Evolutionary conservation across 1,139 yeast species (phyloP).

Genomic region (Blastobotrys illinoisensis): DNA sequence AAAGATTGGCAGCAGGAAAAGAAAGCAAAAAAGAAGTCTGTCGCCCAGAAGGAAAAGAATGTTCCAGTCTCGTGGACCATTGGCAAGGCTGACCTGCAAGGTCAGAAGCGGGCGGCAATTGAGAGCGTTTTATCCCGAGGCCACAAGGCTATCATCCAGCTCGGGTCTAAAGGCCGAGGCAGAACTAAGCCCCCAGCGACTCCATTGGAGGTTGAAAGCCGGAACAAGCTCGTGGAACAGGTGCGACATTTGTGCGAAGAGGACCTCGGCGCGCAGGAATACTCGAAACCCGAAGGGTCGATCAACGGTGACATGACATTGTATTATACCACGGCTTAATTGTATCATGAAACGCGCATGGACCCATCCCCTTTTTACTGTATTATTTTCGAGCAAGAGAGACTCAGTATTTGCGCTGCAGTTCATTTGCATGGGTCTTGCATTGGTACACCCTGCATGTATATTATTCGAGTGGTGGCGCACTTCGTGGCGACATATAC

Average conservation of each 20-base stretch:
- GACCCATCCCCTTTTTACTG: too few species aligned
- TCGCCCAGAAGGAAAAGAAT: conserved; percentile 24
- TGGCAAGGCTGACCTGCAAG: conserved; percentile 30
- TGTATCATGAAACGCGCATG: too few species aligned
- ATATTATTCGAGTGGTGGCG: too few species aligned
- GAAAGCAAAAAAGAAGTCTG: conserved; percentile 17
- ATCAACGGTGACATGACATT: conserved; percentile 21
- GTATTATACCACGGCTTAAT: conserved; percentile 15
- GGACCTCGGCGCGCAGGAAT: conserved; percentile 23
- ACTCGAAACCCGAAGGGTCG: conserved; percentile 23
- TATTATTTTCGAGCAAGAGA: too few species aligned
- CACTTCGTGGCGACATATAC: background rate
- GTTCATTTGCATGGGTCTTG: conserved; percentile 3
- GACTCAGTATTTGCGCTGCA: too few species aligned
- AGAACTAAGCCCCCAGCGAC: conserved; percentile 28
- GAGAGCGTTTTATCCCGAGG: conserved; percentile 30
- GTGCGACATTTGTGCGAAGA: conserved; percentile 25
- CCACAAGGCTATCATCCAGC: conserved; percentile 25
- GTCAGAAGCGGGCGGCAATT: conserved; percentile 34
- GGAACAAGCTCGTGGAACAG: conserved; percentile 26
- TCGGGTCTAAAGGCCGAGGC: conserved; percentile 26
- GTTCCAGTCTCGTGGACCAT: conserved; percentile 32
- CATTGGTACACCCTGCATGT: conserved; percentile 17
- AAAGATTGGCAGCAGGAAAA: conserved; percentile 14
- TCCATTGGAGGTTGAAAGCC: conserved; percentile 28